These are phyloP conservation scores for Tetrahymena thermophila DNA, from an alignment of 73 alveolate genomes.

Conservation along the genomic window DNA sequence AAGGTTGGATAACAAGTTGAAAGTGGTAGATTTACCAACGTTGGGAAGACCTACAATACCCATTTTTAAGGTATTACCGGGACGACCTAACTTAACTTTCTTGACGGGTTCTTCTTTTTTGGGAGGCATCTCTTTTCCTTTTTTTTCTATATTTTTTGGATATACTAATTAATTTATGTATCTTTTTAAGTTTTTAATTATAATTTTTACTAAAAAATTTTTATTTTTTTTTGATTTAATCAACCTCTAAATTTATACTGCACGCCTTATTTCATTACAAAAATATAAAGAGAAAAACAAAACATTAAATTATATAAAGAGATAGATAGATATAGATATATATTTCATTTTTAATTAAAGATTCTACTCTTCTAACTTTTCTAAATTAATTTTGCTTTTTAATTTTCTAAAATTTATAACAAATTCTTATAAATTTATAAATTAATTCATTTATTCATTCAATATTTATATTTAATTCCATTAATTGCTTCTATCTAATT, in stretches of 20 bases:
- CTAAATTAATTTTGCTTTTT: neutral
- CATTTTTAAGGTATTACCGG: constrained; percentile 89
- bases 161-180: neutral
- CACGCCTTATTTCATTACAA: neutral
- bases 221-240: neutral
- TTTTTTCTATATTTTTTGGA: neutral
- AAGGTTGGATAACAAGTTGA: constrained; percentile 37
- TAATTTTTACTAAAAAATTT: neutral
- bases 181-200: neutral
- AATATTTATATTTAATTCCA: too few species aligned
- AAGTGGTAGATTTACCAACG: constrained; percentile 80
- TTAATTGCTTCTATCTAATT: neutral
- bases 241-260: neutral
- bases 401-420: neutral
- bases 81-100: constrained; percentile 88
- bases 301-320: neutral
- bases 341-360: neutral
- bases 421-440: neutral
- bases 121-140: constrained; percentile 66
- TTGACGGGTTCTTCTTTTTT: constrained; percentile 86
- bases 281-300: neutral
- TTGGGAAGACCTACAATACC: constrained; percentile 98
- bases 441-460: neutral
- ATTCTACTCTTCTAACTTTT: neutral
- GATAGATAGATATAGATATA: neutral